A percentile compares a stretch with the other conserved stretches of the same genome.
These are phyloP conservation scores for Thermothielavioides terrestris DNA, from an alignment of 495 filamentous ascomycete species.

Conservation along the genomic window DNA sequence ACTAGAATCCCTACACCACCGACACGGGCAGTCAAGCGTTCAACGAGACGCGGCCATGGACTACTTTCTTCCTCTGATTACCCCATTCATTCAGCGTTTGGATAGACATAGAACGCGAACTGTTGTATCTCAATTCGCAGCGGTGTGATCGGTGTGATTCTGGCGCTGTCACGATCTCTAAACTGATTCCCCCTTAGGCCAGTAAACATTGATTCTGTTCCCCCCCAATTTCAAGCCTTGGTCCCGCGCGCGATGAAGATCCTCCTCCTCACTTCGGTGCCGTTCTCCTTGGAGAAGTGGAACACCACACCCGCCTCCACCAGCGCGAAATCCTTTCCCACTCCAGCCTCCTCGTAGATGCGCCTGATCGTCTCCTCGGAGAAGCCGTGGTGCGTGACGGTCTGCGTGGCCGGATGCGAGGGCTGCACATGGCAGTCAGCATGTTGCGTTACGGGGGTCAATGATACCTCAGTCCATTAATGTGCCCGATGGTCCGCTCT, in stretches of 20 bases:
- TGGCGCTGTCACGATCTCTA: not conserved
- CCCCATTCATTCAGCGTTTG: too few species aligned
- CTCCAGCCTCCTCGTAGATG: slow-evolving; percentile 46
- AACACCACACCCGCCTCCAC: slow-evolving; percentile 29
- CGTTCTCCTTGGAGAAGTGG: slow-evolving; percentile 1
- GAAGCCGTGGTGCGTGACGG: slow-evolving; percentile 52
- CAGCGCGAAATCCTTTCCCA: slow-evolving; percentile 36
- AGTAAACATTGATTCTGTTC: not conserved
- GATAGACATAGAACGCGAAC: too few species aligned
- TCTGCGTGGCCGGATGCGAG: slow-evolving; percentile 32
- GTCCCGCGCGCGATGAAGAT: slow-evolving; percentile 23
- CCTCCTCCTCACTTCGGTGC: slow-evolving; percentile 9
- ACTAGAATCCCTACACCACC: too few species aligned
- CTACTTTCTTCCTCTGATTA: too few species aligned
- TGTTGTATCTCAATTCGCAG: too few species aligned
- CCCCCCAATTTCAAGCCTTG: slow-evolving; percentile 12
- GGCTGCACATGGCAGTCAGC: slow-evolving; percentile 13
- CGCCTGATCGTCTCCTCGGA: slow-evolving; percentile 41
- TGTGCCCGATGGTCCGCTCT: too few species aligned
- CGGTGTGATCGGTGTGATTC: too few species aligned
- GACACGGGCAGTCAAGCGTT: too few species aligned
- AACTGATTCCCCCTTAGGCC: not conserved
- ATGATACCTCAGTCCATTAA: too few species aligned
- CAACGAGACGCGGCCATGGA: too few species aligned
- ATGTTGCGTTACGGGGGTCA: too few species aligned